Percentiles rank a stretch among this genome's conserved stretches.
Conservation (phyloP, 1,139 yeast genomes). For the Lodderomyces oxycetoniae region DNA sequence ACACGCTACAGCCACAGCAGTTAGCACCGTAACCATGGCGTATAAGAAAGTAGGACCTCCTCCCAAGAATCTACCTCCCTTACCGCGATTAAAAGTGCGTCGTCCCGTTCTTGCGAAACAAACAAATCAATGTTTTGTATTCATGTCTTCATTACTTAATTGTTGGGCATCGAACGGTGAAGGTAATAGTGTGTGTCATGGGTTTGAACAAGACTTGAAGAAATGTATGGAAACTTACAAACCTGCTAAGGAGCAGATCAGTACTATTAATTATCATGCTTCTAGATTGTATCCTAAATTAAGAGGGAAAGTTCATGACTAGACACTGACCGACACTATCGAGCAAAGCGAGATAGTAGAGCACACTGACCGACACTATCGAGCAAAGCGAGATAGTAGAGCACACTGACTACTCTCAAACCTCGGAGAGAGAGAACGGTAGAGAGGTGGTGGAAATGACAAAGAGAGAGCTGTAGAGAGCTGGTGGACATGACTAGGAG, state of each 20-base stretch:
- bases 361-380: no score
- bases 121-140: slow-evolving; percentile 69
- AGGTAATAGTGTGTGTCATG: slow-evolving; percentile 62
- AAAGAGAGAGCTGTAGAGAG: neutral
- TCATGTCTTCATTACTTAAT: slow-evolving; percentile 80
- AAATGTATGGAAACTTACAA: slow-evolving; percentile 46
- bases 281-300: slow-evolving; percentile 75
- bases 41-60: slow-evolving; percentile 27
- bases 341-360: no score
- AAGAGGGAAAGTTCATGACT: slow-evolving; percentile 71
- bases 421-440: neutral
- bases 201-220: slow-evolving; percentile 51
- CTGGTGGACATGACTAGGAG: neutral
- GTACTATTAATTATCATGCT: slow-evolving; percentile 77
- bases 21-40: slow-evolving; percentile 18
- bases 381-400: no score
- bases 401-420: no score
- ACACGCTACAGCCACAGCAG: neutral
- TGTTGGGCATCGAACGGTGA: slow-evolving; percentile 98
- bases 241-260: slow-evolving; percentile 40
- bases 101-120: slow-evolving; percentile 54
- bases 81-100: slow-evolving; percentile 71
- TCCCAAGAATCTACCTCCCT: slow-evolving; percentile 54
- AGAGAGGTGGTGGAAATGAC: slow-evolving; percentile 1
- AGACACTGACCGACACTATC: no score